A percentile compares a stretch with the other conserved stretches of the same genome.
These are phyloP conservation scores for Epichloe uncinata DNA, from an alignment of 2,329 filamentous ascomycete genomes.

Conservation along the genomic window DNA sequence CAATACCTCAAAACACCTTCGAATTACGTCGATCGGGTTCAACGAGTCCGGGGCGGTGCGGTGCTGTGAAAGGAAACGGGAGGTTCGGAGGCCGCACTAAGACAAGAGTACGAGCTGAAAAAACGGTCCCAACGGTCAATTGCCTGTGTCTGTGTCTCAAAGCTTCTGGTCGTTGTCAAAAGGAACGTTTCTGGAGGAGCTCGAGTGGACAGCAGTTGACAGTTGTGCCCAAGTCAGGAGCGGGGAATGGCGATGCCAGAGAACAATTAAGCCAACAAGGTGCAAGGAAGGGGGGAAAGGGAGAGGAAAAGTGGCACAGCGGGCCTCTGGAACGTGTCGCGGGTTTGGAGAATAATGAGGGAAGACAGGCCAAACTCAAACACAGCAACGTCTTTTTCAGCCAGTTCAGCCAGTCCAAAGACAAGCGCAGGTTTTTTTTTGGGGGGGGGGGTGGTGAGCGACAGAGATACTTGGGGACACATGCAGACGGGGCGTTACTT, in stretches of 20 bases:
- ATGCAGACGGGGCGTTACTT: neutral
- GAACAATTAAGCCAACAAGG: neutral
- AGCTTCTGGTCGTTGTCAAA: neutral
- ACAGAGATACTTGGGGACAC: neutral
- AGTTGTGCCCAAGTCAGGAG: constrained; percentile 2
- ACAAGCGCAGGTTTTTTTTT: neutral
- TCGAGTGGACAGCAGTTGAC: neutral
- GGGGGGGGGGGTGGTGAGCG: neutral
- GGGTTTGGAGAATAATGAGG: neutral
- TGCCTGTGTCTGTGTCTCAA: neutral
- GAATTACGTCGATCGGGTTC: neutral
- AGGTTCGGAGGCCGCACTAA: neutral
- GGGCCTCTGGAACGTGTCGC: neutral
- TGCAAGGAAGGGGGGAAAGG: neutral
- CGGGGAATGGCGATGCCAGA: neutral
- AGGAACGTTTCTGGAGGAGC: neutral
- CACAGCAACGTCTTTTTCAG: neutral
- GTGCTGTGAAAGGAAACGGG: neutral
- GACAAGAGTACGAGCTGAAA: neutral
- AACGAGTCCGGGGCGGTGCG: neutral
- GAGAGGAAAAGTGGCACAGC: neutral
- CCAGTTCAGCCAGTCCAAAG: neutral
- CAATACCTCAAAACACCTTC: neutral
- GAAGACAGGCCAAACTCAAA: neutral
- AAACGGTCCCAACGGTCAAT: neutral